Conservation (phyloP, 345 rosid genomes). For the Syzygium grande region DNA sequence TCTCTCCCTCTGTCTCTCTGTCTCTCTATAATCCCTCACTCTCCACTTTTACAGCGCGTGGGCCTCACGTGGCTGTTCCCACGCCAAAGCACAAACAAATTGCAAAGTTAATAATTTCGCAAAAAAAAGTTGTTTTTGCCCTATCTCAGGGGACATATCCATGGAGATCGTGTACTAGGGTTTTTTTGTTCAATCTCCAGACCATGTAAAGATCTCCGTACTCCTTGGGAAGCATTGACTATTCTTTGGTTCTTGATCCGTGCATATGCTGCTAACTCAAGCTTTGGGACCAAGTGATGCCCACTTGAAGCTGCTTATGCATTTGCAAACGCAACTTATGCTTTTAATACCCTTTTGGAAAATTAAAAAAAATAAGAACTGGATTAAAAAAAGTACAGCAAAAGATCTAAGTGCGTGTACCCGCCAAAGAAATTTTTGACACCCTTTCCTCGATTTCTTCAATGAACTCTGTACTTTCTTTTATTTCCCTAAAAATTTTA, state of each 20-base stretch:
- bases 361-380: not conserved
- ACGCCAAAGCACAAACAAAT: not conserved
- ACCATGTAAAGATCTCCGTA: not conserved
- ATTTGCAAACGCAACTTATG: not conserved
- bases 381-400: not conserved
- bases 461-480: not conserved
- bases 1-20: not conserved
- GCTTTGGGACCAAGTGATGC: not conserved
- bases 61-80: not conserved
- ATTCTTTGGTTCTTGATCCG: not conserved
- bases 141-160: not conserved
- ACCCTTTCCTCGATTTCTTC: not conserved
- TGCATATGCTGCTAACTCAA: not conserved
- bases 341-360: not conserved
- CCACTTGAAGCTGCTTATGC: not conserved
- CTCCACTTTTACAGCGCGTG: constrained; percentile 5
- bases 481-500: not conserved
- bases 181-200: not conserved
- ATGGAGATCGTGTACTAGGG: not conserved
- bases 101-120: not conserved
- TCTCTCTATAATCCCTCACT: not conserved
- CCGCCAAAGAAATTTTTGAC: not conserved
- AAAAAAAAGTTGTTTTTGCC: not conserved
- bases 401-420: not conserved
- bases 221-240: not conserved